phyloP scores from a whole-genome alignment of 805 yeast genomes.

The Candida germanica region DNA sequence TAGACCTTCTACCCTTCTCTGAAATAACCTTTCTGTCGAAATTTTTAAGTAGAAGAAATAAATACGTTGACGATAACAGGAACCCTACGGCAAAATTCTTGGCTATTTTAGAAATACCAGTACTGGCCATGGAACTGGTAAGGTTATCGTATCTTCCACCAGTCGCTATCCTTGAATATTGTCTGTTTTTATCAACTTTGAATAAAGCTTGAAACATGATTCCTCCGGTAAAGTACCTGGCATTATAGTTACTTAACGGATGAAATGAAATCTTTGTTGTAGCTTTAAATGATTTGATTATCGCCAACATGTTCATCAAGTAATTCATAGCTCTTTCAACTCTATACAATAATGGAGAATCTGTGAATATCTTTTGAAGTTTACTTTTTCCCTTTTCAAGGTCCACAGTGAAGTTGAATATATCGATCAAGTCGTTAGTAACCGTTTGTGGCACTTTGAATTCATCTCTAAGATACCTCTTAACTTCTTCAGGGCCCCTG shows the following conservation, averaged over 20 bases:
- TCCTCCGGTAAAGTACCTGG: slow-evolving; percentile 73
- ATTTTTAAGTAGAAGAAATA: slow-evolving; percentile 36
- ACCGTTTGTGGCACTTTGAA: slow-evolving; percentile 78
- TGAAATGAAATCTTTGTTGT: slow-evolving; percentile 57
- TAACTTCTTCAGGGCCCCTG: slow-evolving; percentile 58
- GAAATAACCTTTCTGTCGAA: slow-evolving; percentile 11
- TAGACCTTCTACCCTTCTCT: slow-evolving; percentile 22
- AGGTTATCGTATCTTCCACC: slow-evolving; percentile 92
- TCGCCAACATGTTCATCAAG: slow-evolving; percentile 54
- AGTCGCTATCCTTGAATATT: slow-evolving; percentile 61
- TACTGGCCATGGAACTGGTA: slow-evolving; percentile 61
- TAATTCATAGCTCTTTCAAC: slow-evolving; percentile 64
- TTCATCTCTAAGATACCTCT: slow-evolving; percentile 42
- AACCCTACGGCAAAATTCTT: slow-evolving; percentile 74
- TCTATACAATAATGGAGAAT: slow-evolving; percentile 58
- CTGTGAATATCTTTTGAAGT: slow-evolving; percentile 68
- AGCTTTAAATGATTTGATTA: slow-evolving; percentile 58
- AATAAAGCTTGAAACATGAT: slow-evolving; percentile 85
- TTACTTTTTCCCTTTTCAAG: slow-evolving; percentile 61
- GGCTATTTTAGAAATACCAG: slow-evolving; percentile 19
- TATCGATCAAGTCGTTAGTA: slow-evolving; percentile 68
- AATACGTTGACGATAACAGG: slow-evolving; percentile 56
- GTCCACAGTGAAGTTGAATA: slow-evolving; percentile 74
- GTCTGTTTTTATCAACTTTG: slow-evolving; percentile 51
- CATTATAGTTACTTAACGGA: slow-evolving; percentile 83